Percentiles rank a stretch among this genome's conserved stretches.
These are phyloP conservation scores for Tylopilus sp. DNA, from an alignment of 768 basidiomycete species.

Conservation along the genomic window DNA sequence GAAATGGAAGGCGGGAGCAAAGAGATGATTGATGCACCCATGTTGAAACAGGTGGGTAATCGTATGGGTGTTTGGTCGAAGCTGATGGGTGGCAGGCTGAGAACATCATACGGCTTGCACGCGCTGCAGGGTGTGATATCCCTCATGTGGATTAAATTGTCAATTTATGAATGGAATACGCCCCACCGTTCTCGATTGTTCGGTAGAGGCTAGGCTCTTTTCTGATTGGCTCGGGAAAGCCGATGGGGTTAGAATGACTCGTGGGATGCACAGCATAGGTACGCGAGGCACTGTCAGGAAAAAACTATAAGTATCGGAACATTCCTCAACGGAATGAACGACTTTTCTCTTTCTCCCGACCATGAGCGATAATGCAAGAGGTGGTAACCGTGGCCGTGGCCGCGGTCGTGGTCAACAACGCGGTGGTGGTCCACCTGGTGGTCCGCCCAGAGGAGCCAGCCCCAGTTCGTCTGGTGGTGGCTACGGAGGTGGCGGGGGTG, in stretches of 20 bases:
- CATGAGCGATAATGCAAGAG: constrained; percentile 11
- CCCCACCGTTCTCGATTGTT: too few relatives aligned
- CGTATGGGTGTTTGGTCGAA: neutral
- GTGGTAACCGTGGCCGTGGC: constrained; percentile 16
- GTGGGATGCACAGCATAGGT: neutral
- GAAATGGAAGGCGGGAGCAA: constrained; percentile 51
- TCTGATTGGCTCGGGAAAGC: neutral
- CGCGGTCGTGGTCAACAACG: constrained; percentile 12
- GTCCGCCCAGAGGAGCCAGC: neutral
- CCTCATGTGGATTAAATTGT: constrained; percentile 36
- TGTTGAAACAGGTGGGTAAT: constrained; percentile 63
- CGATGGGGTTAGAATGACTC: neutral
- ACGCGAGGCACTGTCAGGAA: neutral
- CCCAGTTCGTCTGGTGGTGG: constrained; percentile 8
- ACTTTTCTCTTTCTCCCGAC: neutral
- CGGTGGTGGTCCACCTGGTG: constrained; percentile 2
- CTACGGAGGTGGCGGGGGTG: constrained; percentile 1
- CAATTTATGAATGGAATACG: neutral
- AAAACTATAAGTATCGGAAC: constrained; percentile 5
- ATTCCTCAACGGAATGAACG: neutral
- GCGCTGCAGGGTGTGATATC: constrained; percentile 52
- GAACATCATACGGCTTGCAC: constrained; percentile 50
- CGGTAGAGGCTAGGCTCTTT: too few relatives aligned
- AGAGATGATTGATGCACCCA: constrained; percentile 90
- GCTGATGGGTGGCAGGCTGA: constrained; percentile 37